phyloP scores from a whole-genome alignment of 805 yeast species.

The Kodamaea lidongshanica region DNA sequence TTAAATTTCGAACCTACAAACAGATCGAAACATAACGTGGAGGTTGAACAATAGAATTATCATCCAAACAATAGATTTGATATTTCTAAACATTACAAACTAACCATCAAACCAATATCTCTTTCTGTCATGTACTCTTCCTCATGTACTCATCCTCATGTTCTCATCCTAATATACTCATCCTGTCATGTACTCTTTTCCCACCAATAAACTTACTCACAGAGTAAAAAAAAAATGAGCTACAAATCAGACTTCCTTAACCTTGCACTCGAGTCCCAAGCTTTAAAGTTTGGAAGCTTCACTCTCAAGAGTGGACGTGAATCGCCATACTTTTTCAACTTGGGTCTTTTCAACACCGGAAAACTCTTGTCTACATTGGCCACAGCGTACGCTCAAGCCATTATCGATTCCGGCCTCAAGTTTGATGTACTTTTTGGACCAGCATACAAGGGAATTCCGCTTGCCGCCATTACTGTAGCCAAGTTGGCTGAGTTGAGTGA shows the following conservation, averaged over 20 bases:
- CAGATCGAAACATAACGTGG: no score
- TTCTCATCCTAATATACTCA: conserved; percentile 3
- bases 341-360: conserved; percentile 86
- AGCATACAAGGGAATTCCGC: conserved; percentile 95
- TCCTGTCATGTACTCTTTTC: conserved; percentile 5
- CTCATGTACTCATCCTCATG: no score
- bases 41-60: no score
- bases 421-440: conserved; percentile 95
- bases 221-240: conserved; percentile 10
- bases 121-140: background rate
- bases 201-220: conserved; percentile 5
- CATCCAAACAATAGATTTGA: no score
- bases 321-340: conserved; percentile 95
- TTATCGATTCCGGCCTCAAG: conserved; percentile 71
- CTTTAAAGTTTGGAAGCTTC: conserved; percentile 82
- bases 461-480: conserved; percentile 88
- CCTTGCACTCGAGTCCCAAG: conserved; percentile 73
- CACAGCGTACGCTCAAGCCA: conserved; percentile 82
- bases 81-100: no score
- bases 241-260: conserved; percentile 68
- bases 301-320: conserved; percentile 86
- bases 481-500: conserved; percentile 85
- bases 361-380: conserved; percentile 74
- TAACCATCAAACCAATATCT: no score
- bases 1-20: no score